Conservation (phyloP, 257 asterid species). For the Lycium ferocissimum region DNA sequence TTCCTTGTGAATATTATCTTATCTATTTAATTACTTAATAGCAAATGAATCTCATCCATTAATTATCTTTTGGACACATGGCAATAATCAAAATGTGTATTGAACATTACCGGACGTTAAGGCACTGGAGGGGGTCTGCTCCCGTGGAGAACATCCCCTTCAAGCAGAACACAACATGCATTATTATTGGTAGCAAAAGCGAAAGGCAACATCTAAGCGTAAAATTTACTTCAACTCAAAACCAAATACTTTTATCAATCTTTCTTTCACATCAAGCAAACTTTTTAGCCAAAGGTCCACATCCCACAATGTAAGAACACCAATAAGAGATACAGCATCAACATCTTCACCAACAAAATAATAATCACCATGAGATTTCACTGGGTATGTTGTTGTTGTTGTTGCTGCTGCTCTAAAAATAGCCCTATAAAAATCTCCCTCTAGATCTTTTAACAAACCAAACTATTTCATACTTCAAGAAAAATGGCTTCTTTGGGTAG, state of each 20-base stretch:
- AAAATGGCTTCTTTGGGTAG: constrained; percentile 38
- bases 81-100: no score
- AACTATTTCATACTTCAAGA: neutral
- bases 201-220: neutral
- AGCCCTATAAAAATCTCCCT: neutral
- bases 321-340: neutral
- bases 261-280: neutral
- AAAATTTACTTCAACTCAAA: neutral
- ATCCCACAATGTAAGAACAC: neutral
- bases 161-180: neutral
- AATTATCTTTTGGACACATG: no score
- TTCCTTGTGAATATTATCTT: no score
- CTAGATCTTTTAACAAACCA: neutral
- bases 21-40: no score
- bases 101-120: no score
- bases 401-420: no score
- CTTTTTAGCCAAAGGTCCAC: neutral
- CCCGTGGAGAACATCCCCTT: no score
- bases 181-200: constrained; percentile 5
- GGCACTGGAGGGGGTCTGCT: no score
- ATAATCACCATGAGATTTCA: neutral
- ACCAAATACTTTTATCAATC: neutral
- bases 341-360: neutral
- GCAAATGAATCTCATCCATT: no score
- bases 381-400: no score